Base-by-base conservation (phyloP, 768 basidiomycete species). In the Steccherinum ochraceum region DNA sequence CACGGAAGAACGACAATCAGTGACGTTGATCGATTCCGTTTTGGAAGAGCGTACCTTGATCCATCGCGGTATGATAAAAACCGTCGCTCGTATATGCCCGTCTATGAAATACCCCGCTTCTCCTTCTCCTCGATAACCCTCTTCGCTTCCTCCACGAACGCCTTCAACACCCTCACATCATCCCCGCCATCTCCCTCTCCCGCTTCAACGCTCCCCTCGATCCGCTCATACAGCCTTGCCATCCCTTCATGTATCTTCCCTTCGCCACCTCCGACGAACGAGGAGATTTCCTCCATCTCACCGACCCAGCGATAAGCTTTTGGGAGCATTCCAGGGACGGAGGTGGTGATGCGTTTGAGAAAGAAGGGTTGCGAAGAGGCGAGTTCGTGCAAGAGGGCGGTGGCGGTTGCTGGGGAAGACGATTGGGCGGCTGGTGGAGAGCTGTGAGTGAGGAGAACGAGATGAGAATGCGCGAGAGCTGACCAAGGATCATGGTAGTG, bases 271-370 rank as follows among this genome's bases (percentile, higher is more conserved):
- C n/a, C 21, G 11, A 83, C 76, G 61, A 83, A 83, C 4, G 63
- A 68, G 2, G 74, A 72, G 39, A 85, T 81, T 62, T 84, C 83
- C 47, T 77, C 68, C 81, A 81, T 83, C 67, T 84, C 81, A 43
- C 74, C 76, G 12, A 77, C 72, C 75, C 74, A 83, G 46, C 81
- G 70, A 56, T 84, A 82, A 3, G 79, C 78, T 55, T 83, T 84
- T n/a, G 75, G 78, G 18, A 80, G 63, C 79, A 81, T 79, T 26
- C 62, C 51, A 3, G 78, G 75, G 24, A 81, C 61, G 1, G 55
- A 54, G 43, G 58, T 59, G 3, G 67, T 65, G 45, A 79, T 63
- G 19, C 70, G 67, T 53, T 69, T 56, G 11, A 83, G 66, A 23
- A 74, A 50, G 16, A 54, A 59, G 3, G 77, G 73, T 59, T 80